Evolutionary conservation across 108 stramenopile species (phyloP).

Genomic region (Fistulifera pelliculosa): DNA sequence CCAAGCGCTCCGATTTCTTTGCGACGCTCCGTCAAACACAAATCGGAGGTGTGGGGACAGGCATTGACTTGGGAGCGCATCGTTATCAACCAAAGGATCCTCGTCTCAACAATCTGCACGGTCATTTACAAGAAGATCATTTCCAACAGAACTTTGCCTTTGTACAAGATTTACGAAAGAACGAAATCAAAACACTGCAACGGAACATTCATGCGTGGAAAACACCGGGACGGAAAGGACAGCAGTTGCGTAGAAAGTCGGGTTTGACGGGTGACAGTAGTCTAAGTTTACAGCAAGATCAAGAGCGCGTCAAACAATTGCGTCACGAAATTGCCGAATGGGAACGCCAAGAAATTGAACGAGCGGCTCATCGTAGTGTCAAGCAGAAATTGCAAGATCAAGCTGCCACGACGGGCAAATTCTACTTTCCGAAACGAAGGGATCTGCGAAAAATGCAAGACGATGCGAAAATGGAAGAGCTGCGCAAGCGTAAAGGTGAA

Average conservation of each 20-base stretch:
- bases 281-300: slow-evolving; percentile 44
- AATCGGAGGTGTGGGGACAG: slow-evolving; percentile 69
- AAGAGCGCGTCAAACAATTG: slow-evolving; percentile 49
- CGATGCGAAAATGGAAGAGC: slow-evolving; percentile 80
- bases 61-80: slow-evolving; percentile 76
- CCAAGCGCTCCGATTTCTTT: slow-evolving; percentile 60
- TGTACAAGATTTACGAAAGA: slow-evolving; percentile 57
- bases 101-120: slow-evolving; percentile 52
- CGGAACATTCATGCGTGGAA: slow-evolving; percentile 53
- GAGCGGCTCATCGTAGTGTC: slow-evolving; percentile 54
- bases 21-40: slow-evolving; percentile 34
- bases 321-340: slow-evolving; percentile 51
- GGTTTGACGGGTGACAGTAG: slow-evolving; percentile 28
- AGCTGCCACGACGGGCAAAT: slow-evolving; percentile 48
- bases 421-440: slow-evolving; percentile 62
- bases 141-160: slow-evolving; percentile 74
- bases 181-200: slow-evolving; percentile 63
- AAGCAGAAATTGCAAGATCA: slow-evolving; percentile 61
- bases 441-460: slow-evolving; percentile 60
- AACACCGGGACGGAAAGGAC: slow-evolving; percentile 61
- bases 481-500: slow-evolving; percentile 68
- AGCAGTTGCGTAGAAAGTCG: slow-evolving; percentile 47
- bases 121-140: slow-evolving; percentile 60
- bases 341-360: slow-evolving; percentile 45
- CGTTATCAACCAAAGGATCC: slow-evolving; percentile 80